A percentile compares a stretch with the other conserved stretches of the same genome.
Evolutionary conservation across 768 basidiomycete species (phyloP).

Genomic region (Holtermannia corniformis): DNA sequence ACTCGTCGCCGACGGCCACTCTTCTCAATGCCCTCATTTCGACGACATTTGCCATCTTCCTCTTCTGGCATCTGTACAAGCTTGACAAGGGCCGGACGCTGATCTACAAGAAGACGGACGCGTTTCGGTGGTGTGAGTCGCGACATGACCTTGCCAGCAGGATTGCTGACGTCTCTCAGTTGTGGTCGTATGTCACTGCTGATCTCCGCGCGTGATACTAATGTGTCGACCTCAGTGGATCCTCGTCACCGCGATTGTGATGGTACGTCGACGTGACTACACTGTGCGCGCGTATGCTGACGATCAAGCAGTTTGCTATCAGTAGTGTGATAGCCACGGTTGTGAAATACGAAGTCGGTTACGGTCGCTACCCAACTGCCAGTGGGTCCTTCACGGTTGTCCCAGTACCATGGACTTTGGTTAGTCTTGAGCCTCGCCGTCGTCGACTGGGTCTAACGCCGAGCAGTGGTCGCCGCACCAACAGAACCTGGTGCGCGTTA

Average conservation of each 20-base stretch:
- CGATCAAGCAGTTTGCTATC: conserved; percentile 13
- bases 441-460: conserved; percentile 4
- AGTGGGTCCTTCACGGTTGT: conserved; percentile 13
- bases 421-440: not conserved
- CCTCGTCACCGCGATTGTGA: conserved; percentile 2
- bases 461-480: conserved; percentile 14
- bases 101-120: conserved; percentile 7
- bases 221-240: conserved; percentile 3
- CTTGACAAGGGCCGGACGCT: conserved; percentile 22
- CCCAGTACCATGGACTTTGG: conserved; percentile 18
- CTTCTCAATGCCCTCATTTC: conserved; percentile 19
- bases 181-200: conserved; percentile 5
- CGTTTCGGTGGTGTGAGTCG: conserved; percentile 22
- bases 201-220: not conserved
- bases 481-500: conserved; percentile 9
- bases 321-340: conserved; percentile 11
- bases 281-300: not conserved
- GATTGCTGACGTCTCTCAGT: conserved; percentile 5
- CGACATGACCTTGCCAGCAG: not conserved
- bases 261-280: not conserved
- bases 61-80: conserved; percentile 24
- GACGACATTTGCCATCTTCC: conserved; percentile 13
- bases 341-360: conserved; percentile 31
- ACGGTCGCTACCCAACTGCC: conserved; percentile 19
- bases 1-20: conserved; percentile 18